These are phyloP conservation scores for Monocercomonoides exilis DNA, from an alignment of 78 protist species.

Conservation along the genomic window DNA sequence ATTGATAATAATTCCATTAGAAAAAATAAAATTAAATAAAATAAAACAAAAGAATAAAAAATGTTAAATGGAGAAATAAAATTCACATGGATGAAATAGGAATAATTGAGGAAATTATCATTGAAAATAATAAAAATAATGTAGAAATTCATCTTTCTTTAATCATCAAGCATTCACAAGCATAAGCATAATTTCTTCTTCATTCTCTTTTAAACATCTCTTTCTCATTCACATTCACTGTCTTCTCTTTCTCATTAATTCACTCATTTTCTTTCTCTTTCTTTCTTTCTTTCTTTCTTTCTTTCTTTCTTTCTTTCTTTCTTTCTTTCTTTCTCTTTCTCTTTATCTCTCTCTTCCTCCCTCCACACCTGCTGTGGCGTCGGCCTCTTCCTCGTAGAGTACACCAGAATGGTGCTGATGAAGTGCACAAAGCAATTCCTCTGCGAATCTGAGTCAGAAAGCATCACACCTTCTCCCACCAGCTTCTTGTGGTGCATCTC, in stretches of 20 bases:
- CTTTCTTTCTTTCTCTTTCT: not conserved
- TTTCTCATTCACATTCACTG: not conserved
- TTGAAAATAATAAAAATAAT: not conserved
- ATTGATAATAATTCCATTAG: no score
- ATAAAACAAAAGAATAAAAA: no score
- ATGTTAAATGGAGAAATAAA: no score
- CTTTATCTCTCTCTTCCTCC: no score
- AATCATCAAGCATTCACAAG: not conserved
- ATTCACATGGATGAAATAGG: no score
- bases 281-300: constrained; percentile 4
- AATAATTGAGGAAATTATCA: no score
- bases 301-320: not conserved
- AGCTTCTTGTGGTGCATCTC: no score
- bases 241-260: no score
- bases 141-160: not conserved
- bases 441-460: not conserved
- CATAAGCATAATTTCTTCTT: not conserved
- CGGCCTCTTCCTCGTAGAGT: not conserved
- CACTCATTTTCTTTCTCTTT: no score
- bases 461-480: no score
- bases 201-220: no score
- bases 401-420: not conserved
- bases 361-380: not conserved
- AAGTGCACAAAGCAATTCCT: not conserved
- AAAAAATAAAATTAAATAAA: no score